Evolutionary conservation across 441 rosid species (phyloP).

Genomic region (Geranium incanum): DNA sequence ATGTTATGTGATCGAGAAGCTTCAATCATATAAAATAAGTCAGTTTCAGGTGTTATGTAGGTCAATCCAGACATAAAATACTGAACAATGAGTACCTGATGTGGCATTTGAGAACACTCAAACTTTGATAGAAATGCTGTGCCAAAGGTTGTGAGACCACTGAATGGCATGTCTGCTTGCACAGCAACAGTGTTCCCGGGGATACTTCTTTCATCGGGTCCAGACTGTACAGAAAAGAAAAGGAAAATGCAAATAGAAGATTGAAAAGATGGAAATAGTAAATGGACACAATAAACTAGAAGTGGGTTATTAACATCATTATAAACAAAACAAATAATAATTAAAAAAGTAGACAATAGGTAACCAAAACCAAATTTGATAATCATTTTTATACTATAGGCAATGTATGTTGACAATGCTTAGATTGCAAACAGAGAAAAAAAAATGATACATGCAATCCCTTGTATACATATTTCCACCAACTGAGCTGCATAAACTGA

Average conservation of each 20-base stretch:
- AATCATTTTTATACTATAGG: background rate
- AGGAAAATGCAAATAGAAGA: background rate
- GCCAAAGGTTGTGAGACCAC: constrained; percentile 85
- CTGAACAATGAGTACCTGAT: constrained; percentile 47
- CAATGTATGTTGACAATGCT: background rate
- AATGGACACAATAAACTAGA: background rate
- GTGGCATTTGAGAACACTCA: constrained; percentile 99
- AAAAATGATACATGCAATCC: background rate
- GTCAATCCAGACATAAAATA: constrained; percentile 10
- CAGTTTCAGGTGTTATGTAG: constrained; percentile 19
- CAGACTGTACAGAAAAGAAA: constrained; percentile 48
- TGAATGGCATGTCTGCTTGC: constrained; percentile 95
- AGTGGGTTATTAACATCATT: background rate
- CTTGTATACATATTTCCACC: background rate
- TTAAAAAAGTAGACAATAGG: background rate
- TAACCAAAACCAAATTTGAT: background rate
- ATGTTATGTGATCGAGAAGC: constrained; percentile 83
- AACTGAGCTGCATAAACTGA: background rate
- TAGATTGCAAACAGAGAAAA: background rate
- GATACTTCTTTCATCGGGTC: constrained; percentile 93
- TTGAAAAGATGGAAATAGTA: background rate
- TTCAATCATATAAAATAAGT: constrained; percentile 29
- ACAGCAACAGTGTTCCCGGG: constrained; percentile 94
- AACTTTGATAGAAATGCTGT: constrained; percentile 90
- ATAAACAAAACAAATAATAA: background rate